Percentiles rank a stretch among this genome's conserved stretches.
Conservation (phyloP, 495 filamentous ascomycete genomes). For the Immersiella caudata region DNA sequence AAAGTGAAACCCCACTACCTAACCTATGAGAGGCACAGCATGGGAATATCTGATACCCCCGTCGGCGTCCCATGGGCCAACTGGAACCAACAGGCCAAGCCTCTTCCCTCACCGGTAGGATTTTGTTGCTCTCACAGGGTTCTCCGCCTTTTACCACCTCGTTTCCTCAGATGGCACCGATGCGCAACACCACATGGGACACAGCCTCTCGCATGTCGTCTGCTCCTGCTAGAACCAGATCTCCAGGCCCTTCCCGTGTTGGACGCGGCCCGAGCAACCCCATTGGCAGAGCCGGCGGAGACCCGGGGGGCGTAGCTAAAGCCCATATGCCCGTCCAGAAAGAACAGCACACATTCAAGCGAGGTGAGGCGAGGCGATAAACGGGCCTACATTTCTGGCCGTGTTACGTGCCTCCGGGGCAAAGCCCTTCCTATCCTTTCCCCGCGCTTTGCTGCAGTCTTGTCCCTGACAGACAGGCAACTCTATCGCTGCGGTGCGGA, state of each 20-base stretch:
- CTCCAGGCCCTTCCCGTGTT: conserved; percentile 1
- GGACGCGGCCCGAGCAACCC: neutral
- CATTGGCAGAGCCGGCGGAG: neutral
- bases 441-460: neutral
- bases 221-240: neutral
- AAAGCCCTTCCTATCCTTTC: neutral
- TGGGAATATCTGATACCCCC: neutral
- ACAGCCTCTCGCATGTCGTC: neutral
- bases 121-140: neutral
- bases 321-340: neutral
- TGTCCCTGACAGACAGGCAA: conserved; percentile 1
- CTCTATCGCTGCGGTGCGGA: neutral
- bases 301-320: neutral
- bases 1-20: neutral
- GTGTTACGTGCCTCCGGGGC: conserved; percentile 10
- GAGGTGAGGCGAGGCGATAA: neutral
- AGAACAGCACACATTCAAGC: neutral
- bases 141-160: neutral
- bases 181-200: neutral
- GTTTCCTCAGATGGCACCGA: neutral
- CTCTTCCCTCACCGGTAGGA: neutral
- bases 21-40: conserved; percentile 5
- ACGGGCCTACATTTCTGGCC: conserved; percentile 17
- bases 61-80: neutral
- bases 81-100: neutral